phyloP scores from a whole-genome alignment of 352 stramenopile genomes.

The Phytophthora sansomeana region DNA sequence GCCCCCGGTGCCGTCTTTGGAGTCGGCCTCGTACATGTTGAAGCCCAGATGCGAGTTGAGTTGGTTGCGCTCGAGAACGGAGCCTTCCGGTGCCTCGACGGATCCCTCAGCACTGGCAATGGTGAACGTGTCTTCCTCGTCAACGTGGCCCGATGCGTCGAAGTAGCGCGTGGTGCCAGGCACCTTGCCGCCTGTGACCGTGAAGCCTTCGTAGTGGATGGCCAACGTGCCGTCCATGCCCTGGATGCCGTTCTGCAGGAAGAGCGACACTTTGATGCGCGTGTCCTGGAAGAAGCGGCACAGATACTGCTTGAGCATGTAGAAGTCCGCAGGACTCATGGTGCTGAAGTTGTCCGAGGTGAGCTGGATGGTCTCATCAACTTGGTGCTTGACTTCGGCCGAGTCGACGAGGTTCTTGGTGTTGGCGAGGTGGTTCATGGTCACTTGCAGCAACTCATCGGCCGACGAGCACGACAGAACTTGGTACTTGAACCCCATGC shows the following conservation, averaged over 20 bases:
- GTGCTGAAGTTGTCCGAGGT: slow-evolving; percentile 76
- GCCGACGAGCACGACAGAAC: slow-evolving; percentile 81
- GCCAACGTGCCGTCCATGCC: slow-evolving; percentile 82
- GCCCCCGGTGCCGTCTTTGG: slow-evolving; percentile 48
- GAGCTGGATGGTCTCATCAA: slow-evolving; percentile 84
- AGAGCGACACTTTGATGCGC: slow-evolving; percentile 93
- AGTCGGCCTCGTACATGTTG: slow-evolving; percentile 89
- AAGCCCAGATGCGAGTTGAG: slow-evolving; percentile 66
- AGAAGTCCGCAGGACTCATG: slow-evolving; percentile 79
- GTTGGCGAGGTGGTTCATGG: slow-evolving; percentile 85
- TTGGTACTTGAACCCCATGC: slow-evolving; percentile 96
- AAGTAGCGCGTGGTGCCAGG: slow-evolving; percentile 80
- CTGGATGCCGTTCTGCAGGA: slow-evolving; percentile 91
- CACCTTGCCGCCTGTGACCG: slow-evolving; percentile 67
- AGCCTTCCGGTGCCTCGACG: slow-evolving; percentile 55
- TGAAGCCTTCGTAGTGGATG: slow-evolving; percentile 80
- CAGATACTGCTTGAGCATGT: slow-evolving; percentile 86
- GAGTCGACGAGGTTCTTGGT: slow-evolving; percentile 79
- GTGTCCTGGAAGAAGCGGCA: slow-evolving; percentile 92
- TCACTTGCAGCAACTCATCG: slow-evolving; percentile 90
- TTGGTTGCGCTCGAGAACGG: slow-evolving; percentile 69
- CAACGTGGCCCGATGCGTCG: slow-evolving; percentile 60
- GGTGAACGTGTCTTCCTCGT: slow-evolving; percentile 75
- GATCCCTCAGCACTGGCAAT: slow-evolving; percentile 63
- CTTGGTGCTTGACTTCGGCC: slow-evolving; percentile 66